Evolutionary conservation across 257 asterid species (phyloP).

Genomic region (Jasminum sambac): DNA sequence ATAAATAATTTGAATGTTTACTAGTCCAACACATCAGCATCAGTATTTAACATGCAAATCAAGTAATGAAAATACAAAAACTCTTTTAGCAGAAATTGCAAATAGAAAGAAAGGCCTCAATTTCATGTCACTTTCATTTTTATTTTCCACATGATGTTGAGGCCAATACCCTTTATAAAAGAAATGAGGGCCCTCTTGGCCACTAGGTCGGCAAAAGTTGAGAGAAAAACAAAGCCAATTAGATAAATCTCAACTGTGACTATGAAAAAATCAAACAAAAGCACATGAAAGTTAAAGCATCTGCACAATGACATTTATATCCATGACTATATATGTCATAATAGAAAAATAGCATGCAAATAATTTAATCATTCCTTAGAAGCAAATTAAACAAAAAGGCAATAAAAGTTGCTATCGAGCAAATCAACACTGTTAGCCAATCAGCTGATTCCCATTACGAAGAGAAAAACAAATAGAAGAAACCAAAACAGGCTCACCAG

Average conservation of each 20-base stretch:
- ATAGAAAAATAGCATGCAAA: not conserved
- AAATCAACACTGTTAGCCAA: constrained; percentile 3
- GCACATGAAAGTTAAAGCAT: constrained; percentile 23
- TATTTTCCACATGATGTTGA: constrained; percentile 32
- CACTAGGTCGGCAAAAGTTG: constrained; percentile 34
- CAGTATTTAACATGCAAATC: not conserved
- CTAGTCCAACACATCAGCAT: not conserved
- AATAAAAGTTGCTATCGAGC: constrained; percentile 20
- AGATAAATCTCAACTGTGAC: constrained; percentile 42
- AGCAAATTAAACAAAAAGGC: not conserved
- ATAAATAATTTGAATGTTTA: not conserved
- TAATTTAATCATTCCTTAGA: constrained; percentile 13
- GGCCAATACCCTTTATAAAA: constrained; percentile 39
- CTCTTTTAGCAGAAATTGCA: constrained; percentile 23
- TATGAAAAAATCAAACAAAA: constrained; percentile 25
- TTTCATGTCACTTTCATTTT: constrained; percentile 17
- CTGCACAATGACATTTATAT: constrained; percentile 18
- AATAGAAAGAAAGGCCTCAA: too few species aligned
- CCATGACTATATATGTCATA: constrained; percentile 13
- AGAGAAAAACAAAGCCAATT: constrained; percentile 24
- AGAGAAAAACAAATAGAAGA: not conserved
- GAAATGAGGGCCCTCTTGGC: constrained; percentile 41
- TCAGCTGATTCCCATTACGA: not conserved
- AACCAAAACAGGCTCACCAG: not conserved
- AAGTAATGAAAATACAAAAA: not conserved